These are phyloP conservation scores for Solanum tacnaense DNA, from an alignment of 257 asterid genomes.

Conservation along the genomic window DNA sequence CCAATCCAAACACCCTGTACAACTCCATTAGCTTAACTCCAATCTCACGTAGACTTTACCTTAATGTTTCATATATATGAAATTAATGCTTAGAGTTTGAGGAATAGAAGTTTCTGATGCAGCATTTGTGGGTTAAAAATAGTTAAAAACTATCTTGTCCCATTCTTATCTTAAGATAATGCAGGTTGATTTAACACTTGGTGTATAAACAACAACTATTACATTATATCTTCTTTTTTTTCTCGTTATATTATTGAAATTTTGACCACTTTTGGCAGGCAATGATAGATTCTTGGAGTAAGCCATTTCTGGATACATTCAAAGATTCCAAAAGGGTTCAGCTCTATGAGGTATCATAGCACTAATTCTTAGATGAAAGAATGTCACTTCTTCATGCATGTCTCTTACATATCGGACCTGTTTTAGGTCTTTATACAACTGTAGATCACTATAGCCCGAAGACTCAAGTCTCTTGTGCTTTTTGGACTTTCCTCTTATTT, in stretches of 20 bases:
- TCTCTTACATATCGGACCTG: background rate
- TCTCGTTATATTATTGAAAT: background rate
- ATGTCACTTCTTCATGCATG: background rate
- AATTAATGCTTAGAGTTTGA: background rate
- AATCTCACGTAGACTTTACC: background rate
- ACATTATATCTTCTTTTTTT: background rate
- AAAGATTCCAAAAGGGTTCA: slow-evolving; percentile 33
- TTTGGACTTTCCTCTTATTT: background rate
- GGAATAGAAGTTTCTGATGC: background rate
- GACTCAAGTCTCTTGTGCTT: background rate
- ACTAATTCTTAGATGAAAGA: background rate
- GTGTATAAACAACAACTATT: background rate
- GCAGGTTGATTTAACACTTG: background rate
- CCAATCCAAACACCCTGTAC: background rate
- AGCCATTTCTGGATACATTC: slow-evolving; percentile 55
- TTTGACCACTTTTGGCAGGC: slow-evolving; percentile 32
- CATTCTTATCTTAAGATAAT: background rate
- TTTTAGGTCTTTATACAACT: background rate
- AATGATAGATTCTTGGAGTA: slow-evolving; percentile 80
- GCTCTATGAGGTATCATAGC: slow-evolving; percentile 58
- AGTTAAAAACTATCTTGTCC: background rate
- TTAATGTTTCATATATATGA: background rate
- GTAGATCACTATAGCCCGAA: background rate
- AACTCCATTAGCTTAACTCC: background rate
- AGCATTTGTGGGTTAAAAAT: background rate